Conservation (phyloP, 257 asterid species). For the Galeopsis tetrahit region DNA sequence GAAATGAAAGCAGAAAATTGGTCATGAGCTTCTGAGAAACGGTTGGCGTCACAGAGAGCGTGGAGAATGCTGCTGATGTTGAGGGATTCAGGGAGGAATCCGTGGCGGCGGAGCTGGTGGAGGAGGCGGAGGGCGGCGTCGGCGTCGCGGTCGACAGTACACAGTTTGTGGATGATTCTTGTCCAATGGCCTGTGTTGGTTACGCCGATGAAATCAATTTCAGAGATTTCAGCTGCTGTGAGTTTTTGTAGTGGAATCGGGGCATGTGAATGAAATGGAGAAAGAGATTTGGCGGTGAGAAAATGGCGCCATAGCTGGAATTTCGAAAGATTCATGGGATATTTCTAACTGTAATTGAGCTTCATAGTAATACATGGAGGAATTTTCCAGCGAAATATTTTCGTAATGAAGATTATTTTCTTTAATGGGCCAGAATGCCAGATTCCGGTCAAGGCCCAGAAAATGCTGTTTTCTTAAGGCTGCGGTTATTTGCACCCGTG, state of each 20-base stretch:
- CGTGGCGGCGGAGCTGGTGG: conserved; percentile 51
- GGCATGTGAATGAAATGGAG: conserved; percentile 35
- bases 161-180: conserved; percentile 67
- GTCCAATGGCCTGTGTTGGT: conserved; percentile 61
- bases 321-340: conserved; percentile 41
- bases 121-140: conserved; percentile 73
- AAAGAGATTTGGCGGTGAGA: conserved; percentile 26
- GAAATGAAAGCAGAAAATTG: conserved; percentile 46
- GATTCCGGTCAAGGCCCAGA: too few relatives aligned
- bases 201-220: conserved; percentile 32
- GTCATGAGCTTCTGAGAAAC: conserved; percentile 73
- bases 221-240: conserved; percentile 23
- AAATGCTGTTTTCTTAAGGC: too few relatives aligned
- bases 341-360: not conserved
- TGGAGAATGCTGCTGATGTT: conserved; percentile 77
- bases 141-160: conserved; percentile 52
- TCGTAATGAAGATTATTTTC: too few relatives aligned
- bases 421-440: too few relatives aligned
- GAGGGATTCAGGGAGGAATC: conserved; percentile 63
- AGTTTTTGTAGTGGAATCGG: conserved; percentile 10
- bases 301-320: conserved; percentile 40
- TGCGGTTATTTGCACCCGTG: too few relatives aligned
- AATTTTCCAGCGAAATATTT: not conserved
- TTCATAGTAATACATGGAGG: not conserved
- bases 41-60: conserved; percentile 64